Base-by-base conservation (phyloP, 768 basidiomycete species). In the Scleroderma citrinum region DNA sequence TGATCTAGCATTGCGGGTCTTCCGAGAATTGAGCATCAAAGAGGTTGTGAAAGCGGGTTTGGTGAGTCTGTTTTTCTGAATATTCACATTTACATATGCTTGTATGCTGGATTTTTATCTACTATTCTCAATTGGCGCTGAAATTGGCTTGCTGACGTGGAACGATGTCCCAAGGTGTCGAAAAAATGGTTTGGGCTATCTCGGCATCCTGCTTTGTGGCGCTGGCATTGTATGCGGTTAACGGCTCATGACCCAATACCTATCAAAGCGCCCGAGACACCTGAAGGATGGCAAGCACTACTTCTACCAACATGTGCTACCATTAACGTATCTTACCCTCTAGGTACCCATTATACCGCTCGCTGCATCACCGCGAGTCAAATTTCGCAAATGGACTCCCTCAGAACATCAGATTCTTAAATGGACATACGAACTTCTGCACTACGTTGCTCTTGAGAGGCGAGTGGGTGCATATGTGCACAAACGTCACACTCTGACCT, bases 381-480 rank as follows among this genome's bases (percentile, higher is more conserved):
- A 94, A 94, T 69, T 89, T 92, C 74, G 69, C 75, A 44, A 69
- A 82, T 50, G 91, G 77, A 1, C 70, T 88, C 1, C 85, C 91
- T 0, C 91, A 93, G 64, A 76, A 72, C 17, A 74, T 93, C 44
- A 71, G 83, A 17, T 86, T 94, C 75, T 73, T 94, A 52, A 78
- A 74, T 37, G 91, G 89, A 0, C 92, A 95, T 59, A 89, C 85
- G 12, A 87, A 85, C 59, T 93, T 92, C 64, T 90, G 89, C 54
- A 94, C 92, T 1, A 88, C 87, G 0, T 70, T 94, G 8, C 71
- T 87, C 8, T 63, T 93, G 26, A 73, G 83, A 54, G 76, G 75
- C 72, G 52, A 11, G 67, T 49, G 7, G 7, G 10, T 6, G 46
- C n/a, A 5, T 23, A 11, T 29, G 0, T 43, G 7, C 30, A n/a